Evolutionary conservation across 352 stramenopile species (phyloP), one percentile per base, ranked within the genome.

Genomic region (Phytophthora citrophthora): DNA sequence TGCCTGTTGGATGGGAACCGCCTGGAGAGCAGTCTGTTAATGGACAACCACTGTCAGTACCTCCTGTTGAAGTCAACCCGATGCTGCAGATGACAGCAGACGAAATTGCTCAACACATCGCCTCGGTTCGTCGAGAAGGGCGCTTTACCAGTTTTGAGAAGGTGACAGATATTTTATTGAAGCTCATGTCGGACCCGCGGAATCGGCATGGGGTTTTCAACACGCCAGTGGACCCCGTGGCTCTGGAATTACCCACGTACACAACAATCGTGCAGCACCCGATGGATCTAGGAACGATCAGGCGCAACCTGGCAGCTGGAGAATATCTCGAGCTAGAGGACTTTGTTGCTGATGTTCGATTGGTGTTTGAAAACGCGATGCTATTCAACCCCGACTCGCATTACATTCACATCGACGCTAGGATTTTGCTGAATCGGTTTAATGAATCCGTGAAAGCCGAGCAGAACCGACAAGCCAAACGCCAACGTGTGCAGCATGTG

Each of bases 201-300:
- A 96, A 96, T 68, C 76, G 75, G 15, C 72, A 85, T 31, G 82
- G 80, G 16, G 70, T 90, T 9, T 96, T 93, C 59, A 96, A 94
- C 47, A 64, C 52, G 1, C 86, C 88, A 8, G 88, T 95, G 31
- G 84, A 95, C 52, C 82, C 82, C 4, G 62, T 93, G 6, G 77
- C 79, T 40, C 55, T 93, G 36, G 69, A 90, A 7, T 48, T 96
- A 46, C 81, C 84, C 11, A 92, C 83, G 8, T 96, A 96, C 50
- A 75, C 70, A 9, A 67, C 69, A 1, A 76, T 96, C 34, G 72
- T 95, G 31, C 45, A 87, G 77, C 69, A 83, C 40, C 92, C 93
- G 5, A 98, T 98, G 91, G 95, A 98, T 65, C 65, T 98, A 3
- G 84, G 86, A 3, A 98, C 94, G 0, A 74, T 98, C 18, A 91